A percentile compares a stretch with the other conserved stretches of the same genome.
Conservation (phyloP, 2,329 filamentous ascomycete species). For the Ophiostoma perfectum region DNA sequence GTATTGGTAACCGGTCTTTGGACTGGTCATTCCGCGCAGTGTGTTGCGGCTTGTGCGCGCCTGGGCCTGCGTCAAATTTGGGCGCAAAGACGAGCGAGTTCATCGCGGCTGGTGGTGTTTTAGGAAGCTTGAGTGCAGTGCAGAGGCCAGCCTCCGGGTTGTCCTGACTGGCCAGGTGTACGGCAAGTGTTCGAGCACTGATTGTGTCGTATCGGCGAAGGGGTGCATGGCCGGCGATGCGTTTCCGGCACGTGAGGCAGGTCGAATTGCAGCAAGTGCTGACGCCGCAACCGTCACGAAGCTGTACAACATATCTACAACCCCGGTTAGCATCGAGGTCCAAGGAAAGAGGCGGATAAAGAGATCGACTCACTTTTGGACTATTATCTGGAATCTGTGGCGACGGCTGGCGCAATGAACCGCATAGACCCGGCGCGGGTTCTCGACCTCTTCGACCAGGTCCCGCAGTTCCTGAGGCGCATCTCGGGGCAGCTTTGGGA, state of each 20-base stretch:
- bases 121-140: slow-evolving; percentile 41
- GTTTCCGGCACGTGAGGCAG: slow-evolving; percentile 72
- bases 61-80: slow-evolving; percentile 28
- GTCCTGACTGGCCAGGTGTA: slow-evolving; percentile 74
- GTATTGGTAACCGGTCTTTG: neutral
- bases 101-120: slow-evolving; percentile 42
- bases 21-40: slow-evolving; percentile 15
- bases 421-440: slow-evolving; percentile 56
- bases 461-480: slow-evolving; percentile 54
- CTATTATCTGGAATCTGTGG: slow-evolving; percentile 59
- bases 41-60: slow-evolving; percentile 21
- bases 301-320: slow-evolving; percentile 59
- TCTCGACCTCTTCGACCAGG: slow-evolving; percentile 53
- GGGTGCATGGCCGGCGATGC: slow-evolving; percentile 60
- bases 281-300: slow-evolving; percentile 73
- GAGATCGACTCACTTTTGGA: slow-evolving; percentile 47
- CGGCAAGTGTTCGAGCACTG: slow-evolving; percentile 74
- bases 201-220: slow-evolving; percentile 73
- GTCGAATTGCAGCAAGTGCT: slow-evolving; percentile 66
- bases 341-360: too few relatives aligned
- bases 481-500: slow-evolving; percentile 54
- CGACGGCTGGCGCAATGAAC: slow-evolving; percentile 57
- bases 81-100: slow-evolving; percentile 45
- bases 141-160: slow-evolving; percentile 69
- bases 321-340: too few relatives aligned